Conservation (phyloP, 139 green algal genomes). For the Deuterostichococcus epilithicus region DNA sequence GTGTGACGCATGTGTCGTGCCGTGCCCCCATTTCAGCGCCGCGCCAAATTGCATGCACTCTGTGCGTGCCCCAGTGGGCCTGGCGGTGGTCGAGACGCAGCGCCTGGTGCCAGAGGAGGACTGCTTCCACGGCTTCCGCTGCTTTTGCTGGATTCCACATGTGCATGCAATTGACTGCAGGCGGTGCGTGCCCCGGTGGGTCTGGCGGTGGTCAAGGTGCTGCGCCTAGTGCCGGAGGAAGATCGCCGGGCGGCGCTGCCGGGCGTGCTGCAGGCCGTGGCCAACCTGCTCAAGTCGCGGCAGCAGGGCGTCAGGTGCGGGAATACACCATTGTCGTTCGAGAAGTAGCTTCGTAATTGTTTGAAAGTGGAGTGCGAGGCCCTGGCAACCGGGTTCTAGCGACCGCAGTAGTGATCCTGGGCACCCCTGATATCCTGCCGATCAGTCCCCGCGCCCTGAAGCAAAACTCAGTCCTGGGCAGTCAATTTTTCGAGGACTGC, state of each 20-base stretch:
- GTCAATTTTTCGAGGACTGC: neutral
- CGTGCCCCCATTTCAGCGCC: too few species aligned
- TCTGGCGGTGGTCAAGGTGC: conserved; percentile 76
- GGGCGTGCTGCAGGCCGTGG: conserved; percentile 57
- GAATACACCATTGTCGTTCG: too few species aligned
- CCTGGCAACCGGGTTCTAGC: neutral
- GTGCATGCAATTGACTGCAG: conserved; percentile 7
- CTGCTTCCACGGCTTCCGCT: conserved; percentile 59
- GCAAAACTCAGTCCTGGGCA: too few species aligned
- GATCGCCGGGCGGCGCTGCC: conserved; percentile 62
- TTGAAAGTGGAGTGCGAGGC: neutral
- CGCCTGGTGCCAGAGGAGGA: conserved; percentile 63
- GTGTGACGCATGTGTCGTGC: too few species aligned
- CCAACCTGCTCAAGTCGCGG: conserved; percentile 59
- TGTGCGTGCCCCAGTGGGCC: conserved; percentile 65
- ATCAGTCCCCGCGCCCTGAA: too few species aligned
- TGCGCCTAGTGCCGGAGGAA: conserved; percentile 68
- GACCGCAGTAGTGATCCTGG: neutral
- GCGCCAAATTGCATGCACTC: too few species aligned
- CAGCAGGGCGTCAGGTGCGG: conserved; percentile 59
- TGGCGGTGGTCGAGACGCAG: conserved; percentile 80
- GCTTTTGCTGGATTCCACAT: too few species aligned
- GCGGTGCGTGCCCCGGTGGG: conserved; percentile 67
- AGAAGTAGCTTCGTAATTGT: neutral
- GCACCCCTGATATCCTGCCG: too few species aligned